phyloP scores from a whole-genome alignment of 164 flowering plant species.

The Tetrastigma voinierianum region DNA sequence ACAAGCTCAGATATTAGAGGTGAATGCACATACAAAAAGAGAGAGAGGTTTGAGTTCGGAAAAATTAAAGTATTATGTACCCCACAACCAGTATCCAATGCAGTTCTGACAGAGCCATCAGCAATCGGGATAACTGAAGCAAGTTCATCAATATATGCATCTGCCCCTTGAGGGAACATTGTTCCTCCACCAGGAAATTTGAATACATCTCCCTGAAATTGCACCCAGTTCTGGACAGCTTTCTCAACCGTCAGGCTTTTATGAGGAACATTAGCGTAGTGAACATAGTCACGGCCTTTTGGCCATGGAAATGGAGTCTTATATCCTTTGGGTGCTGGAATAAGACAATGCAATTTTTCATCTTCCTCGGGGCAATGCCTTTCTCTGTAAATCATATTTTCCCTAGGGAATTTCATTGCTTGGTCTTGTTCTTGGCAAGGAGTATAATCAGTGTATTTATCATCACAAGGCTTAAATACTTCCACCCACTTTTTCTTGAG shows the following conservation, averaged over 20 bases:
- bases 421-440: conserved; percentile 97
- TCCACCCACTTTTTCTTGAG: conserved; percentile 40
- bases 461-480: conserved; percentile 67
- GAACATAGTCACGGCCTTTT: conserved; percentile 84
- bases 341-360: conserved; percentile 78
- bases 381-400: conserved; percentile 90
- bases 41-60: not conserved
- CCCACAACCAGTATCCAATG: conserved; percentile 96
- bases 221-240: conserved; percentile 92
- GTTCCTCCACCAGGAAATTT: conserved; percentile 99
- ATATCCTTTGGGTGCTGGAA: conserved; percentile 91
- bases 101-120: conserved; percentile 87
- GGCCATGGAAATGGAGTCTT: conserved; percentile 93
- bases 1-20: not conserved
- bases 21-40: not conserved
- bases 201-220: conserved; percentile 82
- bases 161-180: conserved; percentile 98
- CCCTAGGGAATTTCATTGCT: conserved; percentile 93
- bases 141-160: conserved; percentile 92
- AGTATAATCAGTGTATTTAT: conserved; percentile 66
- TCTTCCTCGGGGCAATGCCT: conserved; percentile 86
- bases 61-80: conserved; percentile 55
- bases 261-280: conserved; percentile 87
- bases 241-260: conserved; percentile 86
- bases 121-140: conserved; percentile 83